Evolutionary conservation across 306 rosid genomes (phyloP), one percentile per base, ranked within the genome.

Genomic region (Begonia fuchsioides): DNA sequence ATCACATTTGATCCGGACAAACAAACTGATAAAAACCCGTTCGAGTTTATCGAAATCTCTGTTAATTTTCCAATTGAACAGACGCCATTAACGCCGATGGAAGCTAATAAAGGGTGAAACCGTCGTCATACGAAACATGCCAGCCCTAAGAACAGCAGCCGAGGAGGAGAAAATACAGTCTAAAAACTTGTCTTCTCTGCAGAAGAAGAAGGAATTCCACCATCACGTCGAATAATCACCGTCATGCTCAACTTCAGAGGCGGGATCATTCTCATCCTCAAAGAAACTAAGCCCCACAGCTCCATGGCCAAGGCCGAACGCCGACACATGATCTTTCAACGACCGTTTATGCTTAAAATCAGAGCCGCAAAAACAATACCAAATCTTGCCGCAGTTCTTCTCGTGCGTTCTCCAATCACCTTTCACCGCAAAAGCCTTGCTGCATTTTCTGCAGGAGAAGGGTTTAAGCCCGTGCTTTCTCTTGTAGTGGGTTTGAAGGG

Each of bases 91-190:
- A 26, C 7, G 35, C 7, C 5, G 35, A 5, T 26, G 8, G 32
- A 10, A 13, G 9, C 54, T 76, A 80, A 59, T 68, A 69, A 52
- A 86, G 15, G 18, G 83, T 86, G 58, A 69, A 72, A 17, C 86
- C 93, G 65, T 86, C 93, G 15, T 86, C 93, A 51, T 78, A 81
- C 16, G 74, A 86, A 68, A 81, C 93, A 61, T 86, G 93, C 14
- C 41, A 65, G 9, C 82, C 88, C 39, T 26, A 5, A 26, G 8
- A 2, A 26, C 6, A 3, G 3, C 32, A 2, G 32, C 3, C 1
- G 35, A 26, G 32, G 32, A 26, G 35, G 35, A 26, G 35, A 26
- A 26, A 4, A 26, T 5, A 26, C 35, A 26, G 8, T 8, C 35
- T 26, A 26, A 26, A 26, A 26, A 26, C 35, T 26, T 26, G 1